Evolutionary conservation across 2,329 filamentous ascomycete species (phyloP), one percentile per base, ranked within the genome.

Genomic region (Dactylellina cionopaga): DNA sequence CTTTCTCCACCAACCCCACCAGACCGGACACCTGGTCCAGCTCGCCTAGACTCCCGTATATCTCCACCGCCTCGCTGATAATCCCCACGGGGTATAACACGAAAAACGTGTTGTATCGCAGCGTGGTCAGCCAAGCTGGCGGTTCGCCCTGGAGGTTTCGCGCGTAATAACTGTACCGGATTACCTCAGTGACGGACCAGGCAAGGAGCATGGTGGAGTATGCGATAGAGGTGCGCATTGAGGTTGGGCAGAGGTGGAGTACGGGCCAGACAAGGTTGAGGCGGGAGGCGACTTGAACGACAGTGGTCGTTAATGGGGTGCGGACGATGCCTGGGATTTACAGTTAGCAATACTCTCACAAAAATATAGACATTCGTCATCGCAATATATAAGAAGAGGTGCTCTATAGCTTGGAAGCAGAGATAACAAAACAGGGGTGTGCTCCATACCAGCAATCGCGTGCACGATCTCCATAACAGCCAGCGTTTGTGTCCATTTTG

Each of bases 1-100:
- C 52, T 39, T 59, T 64, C 52, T 72, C 68, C 2, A 65, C 33
- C 59, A 64, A 15, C 22, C 35, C 59, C 7, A 65, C 24, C 17
- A 64, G n/a, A 24, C 58, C 52, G 33, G 41, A 46, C n/a, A 74
- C 47, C 24, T 31, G 52, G 35, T 73, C 66, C 49, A 87, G 87
- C 1, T 90, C 88, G 10, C 81, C 84, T 51, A 90, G 85, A 0
- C 91, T 88, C 64, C 85, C 83, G 79, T 88, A 92, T 56, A 98
- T 88, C 78, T 97, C 85, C 81, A 86, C 87, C 78, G 90, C 91
- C 85, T 99, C 95, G 82, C 91, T 95, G 39, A 86, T 84, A 78
- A 98, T 97, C 41, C 95, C 95, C 70, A 98, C 80, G 0, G 95
- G 95, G 81, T 99, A 99, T 19, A 99, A 86, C 35, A 97, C 83